These are phyloP conservation scores for Vaccinium myrtillus DNA, from an alignment of 148 eudicot genomes.

Conservation along the genomic window DNA sequence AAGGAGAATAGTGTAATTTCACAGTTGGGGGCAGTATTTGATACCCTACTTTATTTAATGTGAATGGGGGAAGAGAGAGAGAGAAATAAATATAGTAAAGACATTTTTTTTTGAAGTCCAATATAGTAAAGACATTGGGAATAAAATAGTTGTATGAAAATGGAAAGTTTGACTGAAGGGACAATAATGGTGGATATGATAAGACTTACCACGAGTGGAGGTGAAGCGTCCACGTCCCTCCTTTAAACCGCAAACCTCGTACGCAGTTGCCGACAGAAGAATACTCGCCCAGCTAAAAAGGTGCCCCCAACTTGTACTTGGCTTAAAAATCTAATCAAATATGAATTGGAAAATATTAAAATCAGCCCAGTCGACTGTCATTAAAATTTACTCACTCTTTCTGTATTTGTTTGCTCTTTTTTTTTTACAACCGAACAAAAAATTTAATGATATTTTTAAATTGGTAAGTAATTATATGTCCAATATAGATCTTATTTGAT, in stretches of 20 bases:
- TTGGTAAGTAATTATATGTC: no score
- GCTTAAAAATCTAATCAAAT: background rate
- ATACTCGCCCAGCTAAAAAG: background rate
- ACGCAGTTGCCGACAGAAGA: conserved; percentile 21
- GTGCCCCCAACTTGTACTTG: background rate
- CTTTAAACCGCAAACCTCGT: conserved; percentile 16
- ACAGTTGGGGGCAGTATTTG: no score
- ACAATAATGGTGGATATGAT: background rate
- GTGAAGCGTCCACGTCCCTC: conserved; percentile 16
- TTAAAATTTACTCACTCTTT: no score
- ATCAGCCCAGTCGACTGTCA: no score
- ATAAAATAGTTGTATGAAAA: background rate
- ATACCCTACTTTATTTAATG: background rate
- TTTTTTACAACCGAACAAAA: no score
- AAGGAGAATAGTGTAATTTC: no score
- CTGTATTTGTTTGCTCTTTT: no score
- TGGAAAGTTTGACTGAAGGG: conserved; percentile 7
- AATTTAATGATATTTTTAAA: no score
- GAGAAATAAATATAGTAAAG: background rate
- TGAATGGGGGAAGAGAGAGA: background rate
- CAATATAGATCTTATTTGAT: no score
- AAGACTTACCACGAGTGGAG: conserved; percentile 10
- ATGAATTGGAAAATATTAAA: no score
- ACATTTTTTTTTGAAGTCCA: no score
- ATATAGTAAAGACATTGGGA: background rate